Conservation (phyloP, 2,329 filamentous ascomycete species). For the Colletotrichum theobromicola region DNA sequence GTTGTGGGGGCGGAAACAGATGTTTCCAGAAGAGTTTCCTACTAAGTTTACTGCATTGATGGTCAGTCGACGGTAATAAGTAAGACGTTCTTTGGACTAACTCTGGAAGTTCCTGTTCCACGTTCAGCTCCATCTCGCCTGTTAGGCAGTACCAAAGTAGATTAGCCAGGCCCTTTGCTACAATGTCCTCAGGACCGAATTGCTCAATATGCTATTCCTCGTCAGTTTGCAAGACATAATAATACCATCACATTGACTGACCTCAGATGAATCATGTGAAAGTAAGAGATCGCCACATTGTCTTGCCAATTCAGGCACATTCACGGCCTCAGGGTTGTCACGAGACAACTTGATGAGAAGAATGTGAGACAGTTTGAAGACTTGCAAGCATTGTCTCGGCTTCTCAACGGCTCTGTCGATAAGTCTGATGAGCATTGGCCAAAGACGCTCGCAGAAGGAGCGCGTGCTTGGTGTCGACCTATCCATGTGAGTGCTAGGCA, state of each 20-base stretch:
- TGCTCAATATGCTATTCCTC: constrained; percentile 30
- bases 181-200: constrained; percentile 32
- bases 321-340: constrained; percentile 16
- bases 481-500: constrained; percentile 15
- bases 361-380: constrained; percentile 45
- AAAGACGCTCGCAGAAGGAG: constrained; percentile 51
- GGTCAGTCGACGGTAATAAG: not conserved
- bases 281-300: constrained; percentile 40
- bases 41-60: constrained; percentile 28
- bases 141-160: constrained; percentile 34
- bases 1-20: constrained; percentile 65
- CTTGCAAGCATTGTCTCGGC: constrained; percentile 46
- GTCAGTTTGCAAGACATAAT: not conserved
- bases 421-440: constrained; percentile 46
- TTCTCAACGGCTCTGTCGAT: constrained; percentile 37
- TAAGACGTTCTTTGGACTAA: constrained; percentile 19
- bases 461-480: constrained; percentile 32
- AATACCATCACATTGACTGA: constrained; percentile 13
- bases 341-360: constrained; percentile 42
- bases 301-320: constrained; percentile 26
- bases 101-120: constrained; percentile 26
- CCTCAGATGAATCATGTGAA: constrained; percentile 45
- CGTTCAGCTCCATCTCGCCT: not conserved
- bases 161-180: constrained; percentile 39
- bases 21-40: constrained; percentile 64